These are phyloP conservation scores for Stemphylium beticola DNA, from an alignment of 2,329 filamentous ascomycete species.

Conservation along the genomic window DNA sequence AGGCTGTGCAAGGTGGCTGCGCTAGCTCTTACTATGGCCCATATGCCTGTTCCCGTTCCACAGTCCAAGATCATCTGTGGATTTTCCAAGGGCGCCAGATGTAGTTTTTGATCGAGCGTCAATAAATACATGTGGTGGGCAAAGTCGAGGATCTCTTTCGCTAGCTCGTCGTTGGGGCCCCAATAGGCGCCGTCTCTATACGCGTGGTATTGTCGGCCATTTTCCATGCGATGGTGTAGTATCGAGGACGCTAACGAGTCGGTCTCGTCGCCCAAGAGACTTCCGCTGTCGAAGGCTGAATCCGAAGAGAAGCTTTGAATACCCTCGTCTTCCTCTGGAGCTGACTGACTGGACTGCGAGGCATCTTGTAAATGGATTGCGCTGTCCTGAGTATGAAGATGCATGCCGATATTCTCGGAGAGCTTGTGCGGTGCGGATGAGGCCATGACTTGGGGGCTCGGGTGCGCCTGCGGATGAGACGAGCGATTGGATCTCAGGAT, in stretches of 20 bases:
- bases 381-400: conserved; percentile 29
- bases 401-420: conserved; percentile 17
- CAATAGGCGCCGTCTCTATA: conserved; percentile 48
- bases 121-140: conserved; percentile 50
- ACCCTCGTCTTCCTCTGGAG: conserved; percentile 7
- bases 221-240: conserved; percentile 46
- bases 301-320: conserved; percentile 33
- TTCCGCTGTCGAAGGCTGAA: conserved; percentile 47
- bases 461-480: neutral
- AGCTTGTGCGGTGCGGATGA: conserved; percentile 21
- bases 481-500: neutral
- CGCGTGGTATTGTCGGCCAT: conserved; percentile 47
- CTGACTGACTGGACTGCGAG: conserved; percentile 8
- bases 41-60: conserved; percentile 48
- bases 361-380: conserved; percentile 27
- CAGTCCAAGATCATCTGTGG: conserved; percentile 42
- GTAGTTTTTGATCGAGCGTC: conserved; percentile 43
- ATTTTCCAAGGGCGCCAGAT: conserved; percentile 42
- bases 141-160: conserved; percentile 54
- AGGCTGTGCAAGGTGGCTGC: neutral
- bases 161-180: conserved; percentile 53
- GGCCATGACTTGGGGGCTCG: conserved; percentile 7
- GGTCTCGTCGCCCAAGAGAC: conserved; percentile 44
- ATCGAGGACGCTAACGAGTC: conserved; percentile 46
- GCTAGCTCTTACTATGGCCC: conserved; percentile 40